phyloP scores from a whole-genome alignment of 2,329 filamentous ascomycete genomes.

The Alternaria ethzedia region DNA sequence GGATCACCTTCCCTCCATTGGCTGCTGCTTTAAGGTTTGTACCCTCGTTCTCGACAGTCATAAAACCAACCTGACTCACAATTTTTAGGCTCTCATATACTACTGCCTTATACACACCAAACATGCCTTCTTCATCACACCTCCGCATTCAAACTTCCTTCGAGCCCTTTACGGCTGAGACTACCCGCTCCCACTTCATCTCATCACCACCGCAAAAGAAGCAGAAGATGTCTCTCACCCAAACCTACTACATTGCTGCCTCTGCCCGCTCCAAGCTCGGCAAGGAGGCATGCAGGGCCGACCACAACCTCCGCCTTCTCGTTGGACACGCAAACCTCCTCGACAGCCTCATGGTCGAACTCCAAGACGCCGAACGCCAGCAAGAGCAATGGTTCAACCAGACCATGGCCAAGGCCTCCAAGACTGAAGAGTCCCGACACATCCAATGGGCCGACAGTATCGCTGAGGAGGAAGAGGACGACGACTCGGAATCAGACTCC shows the following conservation, averaged over 20 bases:
- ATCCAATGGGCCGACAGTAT: slow-evolving; percentile 88
- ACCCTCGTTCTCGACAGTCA: slow-evolving; percentile 38
- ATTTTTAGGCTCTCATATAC: slow-evolving; percentile 36
- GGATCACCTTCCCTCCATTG: slow-evolving; percentile 45
- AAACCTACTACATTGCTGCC: slow-evolving; percentile 98
- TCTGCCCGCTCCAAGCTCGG: slow-evolving; percentile 96
- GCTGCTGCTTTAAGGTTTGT: slow-evolving; percentile 41
- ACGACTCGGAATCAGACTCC: slow-evolving; percentile 51
- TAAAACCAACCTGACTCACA: slow-evolving; percentile 61
- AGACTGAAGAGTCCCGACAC: slow-evolving; percentile 68
- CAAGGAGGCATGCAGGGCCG: slow-evolving; percentile 83
- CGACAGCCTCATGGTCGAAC: slow-evolving; percentile 88
- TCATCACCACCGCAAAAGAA: slow-evolving; percentile 58
- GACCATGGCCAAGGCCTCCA: slow-evolving; percentile 78
- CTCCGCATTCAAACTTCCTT: slow-evolving; percentile 56
- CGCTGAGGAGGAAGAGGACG: slow-evolving; percentile 74
- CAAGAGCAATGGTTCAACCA: slow-evolving; percentile 99
- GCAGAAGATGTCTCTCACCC: slow-evolving; percentile 95
- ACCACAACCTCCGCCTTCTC: slow-evolving; percentile 93
- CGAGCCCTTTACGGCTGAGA: slow-evolving; percentile 54
- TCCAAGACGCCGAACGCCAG: slow-evolving; percentile 91
- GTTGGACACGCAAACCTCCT: slow-evolving; percentile 99
- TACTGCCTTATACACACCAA: slow-evolving; percentile 35
- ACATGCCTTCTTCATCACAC: slow-evolving; percentile 56
- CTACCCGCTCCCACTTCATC: slow-evolving; percentile 52